Evolutionary conservation across 2,329 filamentous ascomycete genomes (phyloP), one percentile per base, ranked within the genome.

Genomic region (Diaporthe helianthi): DNA sequence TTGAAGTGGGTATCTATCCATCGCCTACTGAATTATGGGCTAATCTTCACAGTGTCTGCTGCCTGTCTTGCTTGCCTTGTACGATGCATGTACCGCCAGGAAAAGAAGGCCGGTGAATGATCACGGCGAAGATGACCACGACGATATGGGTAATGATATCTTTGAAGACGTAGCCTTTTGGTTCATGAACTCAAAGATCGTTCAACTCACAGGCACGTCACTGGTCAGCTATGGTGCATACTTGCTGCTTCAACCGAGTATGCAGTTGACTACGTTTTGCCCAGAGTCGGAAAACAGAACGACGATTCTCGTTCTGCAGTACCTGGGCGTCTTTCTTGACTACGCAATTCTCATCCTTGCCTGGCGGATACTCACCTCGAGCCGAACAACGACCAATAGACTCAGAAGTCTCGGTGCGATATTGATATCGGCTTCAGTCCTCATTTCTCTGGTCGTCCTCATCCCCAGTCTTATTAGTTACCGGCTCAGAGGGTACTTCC

Each of bases 281-380:
- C 83, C 85, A 22, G 72, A 78, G 5, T 71, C 80, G 17, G 85
- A 86, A 66, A 80, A 77, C 63, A 76, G 76, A 3, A 73, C 76
- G 5, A 75, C 75, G 22, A 76, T 82, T 1, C 71, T 83, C 0
- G 71, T 78, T n/a, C 72, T 83, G 8, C 86, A 87, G 71, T 78
- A 81, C 58, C 22, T 80, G 1, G 83, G 84, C 0, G 74, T 87
- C 22, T 69, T 81, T 26, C 76, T 86, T 6, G 86, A 88, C 72
- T 80, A 82, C 8, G 68, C 76, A 47, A 82, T 87, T 64, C 73
- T 84, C 24, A 74, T 86, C n/a, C 75, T 86, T 12, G 70, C 81
- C 2, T 88, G 86, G 85, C 82, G 85, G 44, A 78, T 86, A 4
- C 75, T 88, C 6, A 81, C 82, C 15, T 87, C 85, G 84, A 78